These are phyloP conservation scores for Solanum piurae DNA, from an alignment of 257 asterid genomes.

Conservation along the genomic window DNA sequence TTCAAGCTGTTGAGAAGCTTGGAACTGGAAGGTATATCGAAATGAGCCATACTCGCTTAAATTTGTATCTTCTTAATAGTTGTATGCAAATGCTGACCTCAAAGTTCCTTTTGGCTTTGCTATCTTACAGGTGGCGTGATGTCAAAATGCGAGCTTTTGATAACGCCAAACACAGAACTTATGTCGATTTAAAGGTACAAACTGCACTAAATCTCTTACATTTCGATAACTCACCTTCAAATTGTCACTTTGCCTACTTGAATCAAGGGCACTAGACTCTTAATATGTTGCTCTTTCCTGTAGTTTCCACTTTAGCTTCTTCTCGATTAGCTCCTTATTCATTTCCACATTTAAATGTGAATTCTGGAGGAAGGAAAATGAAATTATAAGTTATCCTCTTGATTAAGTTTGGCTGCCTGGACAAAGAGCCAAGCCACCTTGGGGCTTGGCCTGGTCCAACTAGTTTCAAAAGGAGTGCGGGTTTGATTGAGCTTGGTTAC, in stretches of 20 bases:
- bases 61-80: not conserved
- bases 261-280: not conserved
- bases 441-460: not conserved
- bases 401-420: not conserved
- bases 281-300: not conserved
- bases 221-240: not conserved
- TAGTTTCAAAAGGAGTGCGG: not conserved
- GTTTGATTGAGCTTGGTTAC: not conserved
- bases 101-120: not conserved
- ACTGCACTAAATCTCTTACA: not conserved
- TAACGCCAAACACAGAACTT: constrained; percentile 15
- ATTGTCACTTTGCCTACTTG: not conserved
- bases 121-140: constrained; percentile 13
- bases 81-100: not conserved
- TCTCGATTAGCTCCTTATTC: not conserved
- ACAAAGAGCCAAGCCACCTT: not conserved
- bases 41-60: not conserved
- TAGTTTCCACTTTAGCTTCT: not conserved
- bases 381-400: not conserved
- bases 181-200: constrained; percentile 16
- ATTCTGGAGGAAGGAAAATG: not conserved
- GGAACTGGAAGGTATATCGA: constrained; percentile 27
- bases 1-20: constrained; percentile 41
- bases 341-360: not conserved
- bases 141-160: constrained; percentile 19